Percentiles rank a stretch among this genome's conserved stretches.
phyloP scores from a whole-genome alignment of 1,139 yeast species.

The Barnettozyma hawaiiensis region DNA sequence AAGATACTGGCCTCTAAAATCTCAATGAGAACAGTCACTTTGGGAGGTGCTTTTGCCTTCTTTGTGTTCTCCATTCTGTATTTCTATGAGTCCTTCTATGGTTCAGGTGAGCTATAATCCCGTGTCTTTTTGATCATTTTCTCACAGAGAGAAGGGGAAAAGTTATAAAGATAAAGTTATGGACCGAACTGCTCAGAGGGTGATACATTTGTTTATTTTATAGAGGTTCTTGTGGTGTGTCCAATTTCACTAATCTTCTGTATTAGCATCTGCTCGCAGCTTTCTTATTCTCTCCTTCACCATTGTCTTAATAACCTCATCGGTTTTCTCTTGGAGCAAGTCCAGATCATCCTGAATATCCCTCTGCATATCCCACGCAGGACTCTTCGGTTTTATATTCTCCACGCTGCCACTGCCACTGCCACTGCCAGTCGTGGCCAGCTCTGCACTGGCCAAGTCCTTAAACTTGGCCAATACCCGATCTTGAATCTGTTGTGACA shows the following conservation, averaged over 20 bases:
- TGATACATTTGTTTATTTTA: neutral
- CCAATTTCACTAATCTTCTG: neutral
- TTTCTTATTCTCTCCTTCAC: constrained; percentile 34
- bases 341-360: constrained; percentile 34
- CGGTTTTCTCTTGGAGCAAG: constrained; percentile 35
- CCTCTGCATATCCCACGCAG: constrained; percentile 36
- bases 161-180: neutral
- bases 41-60: constrained; percentile 87
- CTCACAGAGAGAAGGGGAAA: no score
- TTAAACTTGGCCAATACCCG: constrained; percentile 26
- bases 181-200: neutral
- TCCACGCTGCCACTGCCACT: constrained; percentile 15
- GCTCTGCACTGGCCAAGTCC: constrained; percentile 12
- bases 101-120: constrained; percentile 1
- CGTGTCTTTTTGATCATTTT: no score
- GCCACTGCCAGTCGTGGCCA: constrained; percentile 1
- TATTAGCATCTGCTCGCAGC: constrained; percentile 7
- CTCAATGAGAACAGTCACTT: constrained; percentile 84
- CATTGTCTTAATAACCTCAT: constrained; percentile 34
- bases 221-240: neutral
- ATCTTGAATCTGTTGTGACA: constrained; percentile 30
- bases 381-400: constrained; percentile 29
- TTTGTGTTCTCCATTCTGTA: constrained; percentile 77
- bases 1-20: constrained; percentile 82
- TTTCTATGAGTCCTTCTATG: constrained; percentile 51